Evolutionary conservation across 2,329 filamentous ascomycete genomes (phyloP).

Genomic region (Lasiodiplodia citricola): DNA sequence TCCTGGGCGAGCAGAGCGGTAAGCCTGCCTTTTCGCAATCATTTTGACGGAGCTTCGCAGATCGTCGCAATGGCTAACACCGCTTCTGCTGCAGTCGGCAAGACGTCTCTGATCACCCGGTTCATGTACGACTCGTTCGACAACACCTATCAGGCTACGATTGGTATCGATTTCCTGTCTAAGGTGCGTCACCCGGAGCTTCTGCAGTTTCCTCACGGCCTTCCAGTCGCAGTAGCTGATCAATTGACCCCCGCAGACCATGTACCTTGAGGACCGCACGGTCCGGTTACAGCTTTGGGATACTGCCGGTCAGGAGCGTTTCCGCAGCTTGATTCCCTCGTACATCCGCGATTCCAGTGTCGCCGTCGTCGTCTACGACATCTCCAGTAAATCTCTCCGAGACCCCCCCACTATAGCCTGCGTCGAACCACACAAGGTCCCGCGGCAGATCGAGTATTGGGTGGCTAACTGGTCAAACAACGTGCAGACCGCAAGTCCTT

Average conservation of each 20-base stretch:
- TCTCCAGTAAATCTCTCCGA: conserved; percentile 70
- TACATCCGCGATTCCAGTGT: conserved; percentile 99
- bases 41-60: neutral
- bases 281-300: conserved; percentile 98
- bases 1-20: conserved; percentile 98
- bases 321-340: conserved; percentile 94
- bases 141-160: conserved; percentile 99
- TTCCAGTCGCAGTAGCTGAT: conserved; percentile 13
- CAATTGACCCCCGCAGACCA: conserved; percentile 66
- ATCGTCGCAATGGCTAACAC: conserved; percentile 31
- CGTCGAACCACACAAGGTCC: neutral
- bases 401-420: conserved; percentile 15
- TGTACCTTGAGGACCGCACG: conserved; percentile 99
- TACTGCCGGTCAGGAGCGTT: conserved; percentile 95
- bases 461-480: conserved; percentile 15
- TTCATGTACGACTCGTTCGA: conserved; percentile 99
- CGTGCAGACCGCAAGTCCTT: conserved; percentile 84
- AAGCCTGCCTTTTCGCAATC: conserved; percentile 48
- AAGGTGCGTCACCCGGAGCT: conserved; percentile 66
- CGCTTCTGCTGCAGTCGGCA: conserved; percentile 72
- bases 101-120: conserved; percentile 96
- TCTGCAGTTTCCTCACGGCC: neutral
- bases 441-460: neutral
- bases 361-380: conserved; percentile 98
- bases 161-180: conserved; percentile 98